These are phyloP conservation scores for Podila clonocystis DNA, from an alignment of 192 early-diverging fungal genomes.

Conservation along the genomic window DNA sequence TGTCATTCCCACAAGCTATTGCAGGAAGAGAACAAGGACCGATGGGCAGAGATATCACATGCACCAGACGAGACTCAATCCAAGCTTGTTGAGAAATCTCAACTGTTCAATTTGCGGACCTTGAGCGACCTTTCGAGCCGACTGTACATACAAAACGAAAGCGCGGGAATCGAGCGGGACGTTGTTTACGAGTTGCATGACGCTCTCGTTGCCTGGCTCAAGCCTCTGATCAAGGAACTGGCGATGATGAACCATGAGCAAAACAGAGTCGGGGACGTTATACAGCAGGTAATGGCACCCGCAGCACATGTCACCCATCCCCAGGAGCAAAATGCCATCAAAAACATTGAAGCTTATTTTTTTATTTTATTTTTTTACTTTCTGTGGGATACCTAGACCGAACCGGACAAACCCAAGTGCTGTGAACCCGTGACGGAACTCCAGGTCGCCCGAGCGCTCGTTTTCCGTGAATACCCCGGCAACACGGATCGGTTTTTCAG, in stretches of 20 bases:
- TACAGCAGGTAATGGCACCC: slow-evolving; percentile 13
- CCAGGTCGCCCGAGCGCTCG: slow-evolving; percentile 24
- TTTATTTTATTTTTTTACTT: too few relatives aligned
- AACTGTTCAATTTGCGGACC: slow-evolving; percentile 19
- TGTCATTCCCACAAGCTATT: slow-evolving; percentile 8
- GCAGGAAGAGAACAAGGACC: background rate
- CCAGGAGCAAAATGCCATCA: too few relatives aligned
- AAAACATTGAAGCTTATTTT: too few relatives aligned
- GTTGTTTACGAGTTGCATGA: slow-evolving; percentile 12
- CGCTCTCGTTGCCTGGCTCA: slow-evolving; percentile 31
- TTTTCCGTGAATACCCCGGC: slow-evolving; percentile 8
- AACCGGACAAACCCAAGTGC: too few relatives aligned
- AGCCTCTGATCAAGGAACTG: slow-evolving; percentile 19
- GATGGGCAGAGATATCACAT: slow-evolving; percentile 1
- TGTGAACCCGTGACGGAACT: background rate
- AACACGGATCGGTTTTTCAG: slow-evolving; percentile 6
- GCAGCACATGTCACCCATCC: too few relatives aligned
- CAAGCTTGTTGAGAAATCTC: slow-evolving; percentile 12
- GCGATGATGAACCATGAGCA: slow-evolving; percentile 22
- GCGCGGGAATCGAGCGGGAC: slow-evolving; percentile 27
- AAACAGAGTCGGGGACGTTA: slow-evolving; percentile 6
- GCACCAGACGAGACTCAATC: background rate
- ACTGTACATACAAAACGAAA: slow-evolving; percentile 23
- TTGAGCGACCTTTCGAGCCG: slow-evolving; percentile 14
- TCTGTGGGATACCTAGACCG: too few relatives aligned